phyloP scores from a whole-genome alignment of 139 green algal genomes.

The Chlamydomonas urium region DNA sequence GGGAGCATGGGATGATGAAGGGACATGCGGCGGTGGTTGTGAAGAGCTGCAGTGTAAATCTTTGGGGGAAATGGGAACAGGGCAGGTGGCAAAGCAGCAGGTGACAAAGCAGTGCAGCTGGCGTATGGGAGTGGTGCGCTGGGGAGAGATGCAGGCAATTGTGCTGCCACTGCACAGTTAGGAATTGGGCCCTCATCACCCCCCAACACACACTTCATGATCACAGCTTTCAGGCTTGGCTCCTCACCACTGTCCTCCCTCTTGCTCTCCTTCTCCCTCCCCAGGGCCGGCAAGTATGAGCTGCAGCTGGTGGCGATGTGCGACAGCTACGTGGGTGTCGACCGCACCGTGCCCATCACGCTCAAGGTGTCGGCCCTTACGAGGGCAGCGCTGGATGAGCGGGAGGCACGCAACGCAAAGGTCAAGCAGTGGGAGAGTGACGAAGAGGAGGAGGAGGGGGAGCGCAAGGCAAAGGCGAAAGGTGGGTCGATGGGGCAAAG shows the following conservation, averaged over 20 bases:
- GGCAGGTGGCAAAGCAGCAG: too few species aligned
- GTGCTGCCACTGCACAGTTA: too few species aligned
- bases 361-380: constrained; percentile 24
- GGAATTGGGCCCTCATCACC: too few species aligned
- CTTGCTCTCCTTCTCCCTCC: background rate
- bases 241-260: background rate
- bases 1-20: too few species aligned
- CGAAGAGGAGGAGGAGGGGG: constrained; percentile 13
- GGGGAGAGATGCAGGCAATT: background rate
- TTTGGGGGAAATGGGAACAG: too few species aligned
- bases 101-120: too few species aligned
- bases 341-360: constrained; percentile 54
- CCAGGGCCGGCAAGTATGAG: constrained; percentile 61
- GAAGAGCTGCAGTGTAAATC: too few species aligned
- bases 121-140: too few species aligned
- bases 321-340: constrained; percentile 81
- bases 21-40: too few species aligned
- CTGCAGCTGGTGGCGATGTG: constrained; percentile 67
- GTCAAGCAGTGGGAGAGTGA: constrained; percentile 21
- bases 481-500: background rate
- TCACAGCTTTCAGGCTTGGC: background rate
- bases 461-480: background rate
- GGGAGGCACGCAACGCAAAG: constrained; percentile 25
- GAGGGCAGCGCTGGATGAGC: constrained; percentile 24
- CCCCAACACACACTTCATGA: background rate